phyloP scores from a whole-genome alignment of 148 eudicot species.

The Fagopyrum esculentum region DNA sequence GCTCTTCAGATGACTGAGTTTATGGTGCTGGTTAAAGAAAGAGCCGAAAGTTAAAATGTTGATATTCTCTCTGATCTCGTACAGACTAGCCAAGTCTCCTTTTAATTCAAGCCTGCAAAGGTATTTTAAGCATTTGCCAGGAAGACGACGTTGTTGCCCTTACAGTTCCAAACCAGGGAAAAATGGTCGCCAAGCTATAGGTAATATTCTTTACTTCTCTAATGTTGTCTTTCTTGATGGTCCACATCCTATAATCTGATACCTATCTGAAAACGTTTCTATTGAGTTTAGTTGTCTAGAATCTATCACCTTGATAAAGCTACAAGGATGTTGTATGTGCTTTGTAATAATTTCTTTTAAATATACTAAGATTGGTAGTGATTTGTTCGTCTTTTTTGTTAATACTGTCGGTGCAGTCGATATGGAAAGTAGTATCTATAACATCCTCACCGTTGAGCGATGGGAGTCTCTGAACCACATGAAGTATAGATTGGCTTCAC shows the following conservation, averaged over 20 bases:
- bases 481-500: slow-evolving; percentile 57
- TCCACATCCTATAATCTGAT: background rate
- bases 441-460: slow-evolving; percentile 63
- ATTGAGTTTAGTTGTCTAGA: background rate
- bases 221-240: background rate
- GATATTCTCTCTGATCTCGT: background rate
- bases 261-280: background rate
- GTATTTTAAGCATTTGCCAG: background rate
- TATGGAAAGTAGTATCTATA: slow-evolving; percentile 48
- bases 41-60: background rate
- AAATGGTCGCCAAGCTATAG: background rate
- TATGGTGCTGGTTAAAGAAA: background rate
- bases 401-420: slow-evolving; percentile 29
- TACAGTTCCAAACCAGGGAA: slow-evolving; percentile 1
- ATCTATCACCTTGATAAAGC: too few relatives aligned
- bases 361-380: background rate
- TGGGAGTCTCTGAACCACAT: slow-evolving; percentile 86
- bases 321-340: background rate
- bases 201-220: background rate
- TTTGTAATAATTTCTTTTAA: background rate
- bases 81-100: background rate
- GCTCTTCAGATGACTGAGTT: background rate
- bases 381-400: background rate
- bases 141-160: background rate
- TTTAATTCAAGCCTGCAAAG: background rate